These are phyloP conservation scores for Microbotryum saponariae DNA, from an alignment of 1,284 basidiomycete genomes.

Conservation along the genomic window DNA sequence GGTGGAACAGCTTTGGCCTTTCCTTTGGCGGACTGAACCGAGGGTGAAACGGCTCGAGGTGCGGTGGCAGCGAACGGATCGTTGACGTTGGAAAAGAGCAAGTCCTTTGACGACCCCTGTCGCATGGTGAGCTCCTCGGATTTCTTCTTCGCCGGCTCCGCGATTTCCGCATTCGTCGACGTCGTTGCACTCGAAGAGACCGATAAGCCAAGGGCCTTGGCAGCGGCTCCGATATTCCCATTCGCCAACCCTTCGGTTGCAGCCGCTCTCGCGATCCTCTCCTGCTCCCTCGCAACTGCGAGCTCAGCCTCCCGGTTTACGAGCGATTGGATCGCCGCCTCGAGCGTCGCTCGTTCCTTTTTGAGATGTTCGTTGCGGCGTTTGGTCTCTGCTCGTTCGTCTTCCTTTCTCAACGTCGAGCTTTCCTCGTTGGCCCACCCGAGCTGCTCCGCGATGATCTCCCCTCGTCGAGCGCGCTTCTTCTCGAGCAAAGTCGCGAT, in stretches of 20 bases:
- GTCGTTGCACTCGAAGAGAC: conserved; percentile 7
- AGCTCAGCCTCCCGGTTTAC: neutral
- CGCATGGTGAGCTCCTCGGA: neutral
- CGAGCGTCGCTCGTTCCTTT: no score
- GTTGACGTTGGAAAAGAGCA: neutral
- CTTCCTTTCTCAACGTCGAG: no score
- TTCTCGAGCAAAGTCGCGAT: neutral
- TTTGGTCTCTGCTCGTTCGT: neutral
- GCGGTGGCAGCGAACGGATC: conserved; percentile 27
- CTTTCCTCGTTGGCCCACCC: neutral
- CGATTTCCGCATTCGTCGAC: neutral
- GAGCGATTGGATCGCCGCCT: neutral
- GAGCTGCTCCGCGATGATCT: neutral
- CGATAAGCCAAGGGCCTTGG: conserved; percentile 15
- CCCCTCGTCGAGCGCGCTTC: neutral
- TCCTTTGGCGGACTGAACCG: conserved; percentile 11
- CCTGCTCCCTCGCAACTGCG: neutral
- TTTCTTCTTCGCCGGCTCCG: conserved; percentile 4
- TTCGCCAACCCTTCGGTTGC: conserved; percentile 8
- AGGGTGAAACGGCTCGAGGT: conserved; percentile 13
- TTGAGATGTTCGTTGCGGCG: neutral
- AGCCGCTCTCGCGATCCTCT: neutral
- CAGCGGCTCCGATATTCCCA: conserved; percentile 12
- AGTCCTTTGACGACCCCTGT: conserved; percentile 18
- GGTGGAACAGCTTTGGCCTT: conserved; percentile 15